Base-by-base conservation (phyloP, 163 green algal species). In the Coccomyxa subellipsoidea region DNA sequence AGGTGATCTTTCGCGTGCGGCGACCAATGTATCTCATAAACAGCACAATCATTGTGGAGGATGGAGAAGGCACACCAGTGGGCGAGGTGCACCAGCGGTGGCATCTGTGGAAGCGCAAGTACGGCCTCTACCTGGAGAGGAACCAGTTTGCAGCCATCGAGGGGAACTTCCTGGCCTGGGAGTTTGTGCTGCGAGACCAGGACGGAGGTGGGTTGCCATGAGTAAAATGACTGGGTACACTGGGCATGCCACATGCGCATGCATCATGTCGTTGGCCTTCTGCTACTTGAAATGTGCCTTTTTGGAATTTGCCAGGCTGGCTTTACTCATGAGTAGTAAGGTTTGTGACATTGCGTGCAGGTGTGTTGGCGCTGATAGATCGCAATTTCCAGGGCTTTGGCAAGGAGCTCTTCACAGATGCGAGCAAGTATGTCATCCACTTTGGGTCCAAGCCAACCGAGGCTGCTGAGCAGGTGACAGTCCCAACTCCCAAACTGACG, bases 381-480 rank as follows among this genome's bases (percentile, higher is more conserved):
- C 86, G 94, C 29, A 94, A 94, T 72, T 94, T 94, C 79, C 84
- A 79, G 80, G 82, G 80, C 38, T 97, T 98, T 92, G 94, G 91
- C 38, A 95, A 94, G 86, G 93, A 97, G 90, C 80, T 97, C 9
- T 97, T 96, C 87, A 97, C 94, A 0, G 94, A 98, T 82, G 94
- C 94, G 0, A 94, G 94, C 54, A 94, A 94, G 87, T 97, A 97
- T 80, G 90, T 92, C 25, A 90, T 97, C 23, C 94, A 97, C 82
- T 97, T 97, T 86, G 94, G 94, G 1, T 78, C 83, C 53, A 84
- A 37, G 39, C 81, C 90, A 1, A 37, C 81, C 8, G 78, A 88
- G 36, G 89, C 91, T 4, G 90, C 93, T 4, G 54, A 85, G 40
- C 70, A 86, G 38, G 79, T 80, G 38, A 76, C 40, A n/a, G n/a